Conservation (phyloP, 371 early-diverging fungal species). For the Mucor indicus region DNA sequence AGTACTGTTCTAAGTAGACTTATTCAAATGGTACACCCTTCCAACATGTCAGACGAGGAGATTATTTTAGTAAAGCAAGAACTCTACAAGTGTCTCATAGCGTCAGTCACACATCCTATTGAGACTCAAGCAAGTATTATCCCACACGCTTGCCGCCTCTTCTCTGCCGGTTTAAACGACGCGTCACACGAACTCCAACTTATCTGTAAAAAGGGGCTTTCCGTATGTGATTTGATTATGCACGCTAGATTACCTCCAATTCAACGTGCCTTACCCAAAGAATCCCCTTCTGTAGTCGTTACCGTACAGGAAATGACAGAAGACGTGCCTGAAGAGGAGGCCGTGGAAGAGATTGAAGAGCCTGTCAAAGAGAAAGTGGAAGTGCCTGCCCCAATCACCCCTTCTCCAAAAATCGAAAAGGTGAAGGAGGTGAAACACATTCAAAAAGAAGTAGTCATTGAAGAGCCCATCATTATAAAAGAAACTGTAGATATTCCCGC, state of each 20-base stretch:
- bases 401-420: neutral
- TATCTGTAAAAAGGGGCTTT: conserved; percentile 44
- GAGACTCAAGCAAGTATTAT: conserved; percentile 40
- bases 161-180: conserved; percentile 40
- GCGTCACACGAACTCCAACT: conserved; percentile 36
- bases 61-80: conserved; percentile 22
- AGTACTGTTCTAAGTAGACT: conserved; percentile 26
- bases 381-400: neutral
- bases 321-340: neutral
- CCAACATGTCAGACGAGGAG: conserved; percentile 16
- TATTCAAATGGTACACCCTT: conserved; percentile 20
- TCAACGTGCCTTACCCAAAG: conserved; percentile 39
- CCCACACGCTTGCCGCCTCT: conserved; percentile 39
- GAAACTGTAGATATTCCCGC: too few species aligned
- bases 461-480: neutral
- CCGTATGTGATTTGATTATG: conserved; percentile 56
- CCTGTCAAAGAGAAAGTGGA: too few species aligned
- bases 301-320: conserved; percentile 16
- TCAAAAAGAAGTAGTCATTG: neutral
- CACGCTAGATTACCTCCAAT: conserved; percentile 62
- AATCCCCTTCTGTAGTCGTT: conserved; percentile 10
- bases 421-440: neutral
- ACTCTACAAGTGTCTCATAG: conserved; percentile 36
- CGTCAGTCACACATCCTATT: conserved; percentile 38
- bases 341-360: too few species aligned